Conservation (phyloP, 306 rosid species). For the Castanea mollissima region DNA sequence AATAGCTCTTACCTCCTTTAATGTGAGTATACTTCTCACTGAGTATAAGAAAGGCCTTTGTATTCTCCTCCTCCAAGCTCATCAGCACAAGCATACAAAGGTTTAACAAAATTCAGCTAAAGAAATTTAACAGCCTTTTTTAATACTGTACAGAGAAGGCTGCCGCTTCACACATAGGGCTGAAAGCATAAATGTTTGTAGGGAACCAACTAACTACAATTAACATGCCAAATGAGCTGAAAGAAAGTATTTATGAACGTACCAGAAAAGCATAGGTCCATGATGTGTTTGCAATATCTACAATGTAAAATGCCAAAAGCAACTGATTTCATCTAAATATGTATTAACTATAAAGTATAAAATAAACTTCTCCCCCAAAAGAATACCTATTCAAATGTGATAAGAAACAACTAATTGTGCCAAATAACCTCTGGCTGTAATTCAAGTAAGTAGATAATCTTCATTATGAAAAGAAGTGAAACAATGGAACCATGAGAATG, state of each 20-base stretch:
- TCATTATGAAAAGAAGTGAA: no score
- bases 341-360: no score
- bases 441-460: no score
- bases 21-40: slow-evolving; percentile 68
- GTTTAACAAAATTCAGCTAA: neutral
- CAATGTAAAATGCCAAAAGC: no score
- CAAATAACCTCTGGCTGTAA: no score
- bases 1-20: slow-evolving; percentile 67
- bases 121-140: neutral
- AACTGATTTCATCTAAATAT: no score
- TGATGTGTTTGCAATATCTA: no score
- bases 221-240: neutral
- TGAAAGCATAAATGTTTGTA: neutral
- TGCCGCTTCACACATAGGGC: neutral
- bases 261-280: neutral
- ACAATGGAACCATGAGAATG: no score
- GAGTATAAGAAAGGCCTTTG: slow-evolving; percentile 76
- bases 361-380: no score
- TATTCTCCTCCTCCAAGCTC: slow-evolving; percentile 58
- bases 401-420: no score
- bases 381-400: no score
- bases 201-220: neutral
- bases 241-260: neutral
- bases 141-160: neutral
- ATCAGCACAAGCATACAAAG: slow-evolving; percentile 45